Evolutionary conservation across 345 rosid species (phyloP).

Genomic region (Melaleuca quinquenervia): DNA sequence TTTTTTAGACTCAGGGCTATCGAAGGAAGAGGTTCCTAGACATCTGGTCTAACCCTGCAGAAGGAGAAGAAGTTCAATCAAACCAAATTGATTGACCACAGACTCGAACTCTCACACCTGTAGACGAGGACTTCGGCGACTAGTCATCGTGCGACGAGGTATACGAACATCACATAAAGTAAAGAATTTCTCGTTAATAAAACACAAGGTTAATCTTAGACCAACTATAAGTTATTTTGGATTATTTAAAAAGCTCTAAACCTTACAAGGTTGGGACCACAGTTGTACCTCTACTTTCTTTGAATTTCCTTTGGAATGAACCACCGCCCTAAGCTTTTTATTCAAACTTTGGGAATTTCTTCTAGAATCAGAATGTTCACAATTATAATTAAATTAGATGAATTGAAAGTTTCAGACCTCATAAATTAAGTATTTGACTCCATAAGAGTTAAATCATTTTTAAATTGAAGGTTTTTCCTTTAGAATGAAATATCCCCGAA

Average conservation of each 20-base stretch:
- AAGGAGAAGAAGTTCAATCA: neutral
- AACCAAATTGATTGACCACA: neutral
- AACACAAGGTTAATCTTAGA: neutral
- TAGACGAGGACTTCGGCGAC: neutral
- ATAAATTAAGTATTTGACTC: neutral
- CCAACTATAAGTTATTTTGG: neutral
- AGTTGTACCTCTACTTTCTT: neutral
- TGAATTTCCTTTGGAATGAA: neutral
- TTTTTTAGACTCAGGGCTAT: neutral
- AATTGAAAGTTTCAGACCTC: neutral
- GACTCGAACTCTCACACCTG: fast-evolving
- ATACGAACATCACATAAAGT: neutral
- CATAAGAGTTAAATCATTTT: neutral
- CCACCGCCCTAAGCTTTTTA: neutral
- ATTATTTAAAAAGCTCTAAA: no score
- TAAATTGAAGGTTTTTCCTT: no score
- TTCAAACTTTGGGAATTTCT: neutral
- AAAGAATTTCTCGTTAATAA: no score
- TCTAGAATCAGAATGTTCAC: neutral
- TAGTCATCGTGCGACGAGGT: neutral
- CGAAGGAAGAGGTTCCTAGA: neutral
- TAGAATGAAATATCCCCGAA: neutral
- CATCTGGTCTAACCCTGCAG: neutral
- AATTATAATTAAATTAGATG: neutral
- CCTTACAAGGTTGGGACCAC: neutral